phyloP scores from a whole-genome alignment of 2,329 filamentous ascomycete species.

The Thyridium curvatum region DNA sequence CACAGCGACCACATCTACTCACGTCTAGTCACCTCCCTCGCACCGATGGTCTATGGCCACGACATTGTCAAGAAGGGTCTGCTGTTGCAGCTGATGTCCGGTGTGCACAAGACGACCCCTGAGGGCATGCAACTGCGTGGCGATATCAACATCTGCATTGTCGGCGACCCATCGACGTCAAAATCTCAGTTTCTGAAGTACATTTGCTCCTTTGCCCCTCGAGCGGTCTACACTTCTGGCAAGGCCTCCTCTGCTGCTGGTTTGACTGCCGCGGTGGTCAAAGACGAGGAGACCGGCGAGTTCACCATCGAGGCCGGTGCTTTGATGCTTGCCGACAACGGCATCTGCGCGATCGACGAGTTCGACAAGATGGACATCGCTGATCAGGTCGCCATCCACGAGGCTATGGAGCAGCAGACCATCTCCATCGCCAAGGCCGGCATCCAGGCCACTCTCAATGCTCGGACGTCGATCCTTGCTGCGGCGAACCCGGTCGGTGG shows the following conservation, averaged over 20 bases:
- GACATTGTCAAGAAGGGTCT: slow-evolving; percentile 97
- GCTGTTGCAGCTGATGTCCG: slow-evolving; percentile 90
- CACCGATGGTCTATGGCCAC: slow-evolving; percentile 95
- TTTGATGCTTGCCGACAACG: slow-evolving; percentile 94
- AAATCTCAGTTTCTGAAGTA: slow-evolving; percentile 99
- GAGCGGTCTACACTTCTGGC: slow-evolving; percentile 94
- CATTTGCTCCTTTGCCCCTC: slow-evolving; percentile 91
- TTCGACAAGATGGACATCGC: slow-evolving; percentile 99
- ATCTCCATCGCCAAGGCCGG: slow-evolving; percentile 98
- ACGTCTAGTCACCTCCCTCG: slow-evolving; percentile 85
- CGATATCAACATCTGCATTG: slow-evolving; percentile 98
- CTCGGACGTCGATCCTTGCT: slow-evolving; percentile 88
- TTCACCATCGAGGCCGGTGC: slow-evolving; percentile 98
- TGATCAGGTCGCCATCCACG: slow-evolving; percentile 97
- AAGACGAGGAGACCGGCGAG: slow-evolving; percentile 97
- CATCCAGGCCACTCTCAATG: slow-evolving; percentile 95
- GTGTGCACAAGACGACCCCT: slow-evolving; percentile 83
- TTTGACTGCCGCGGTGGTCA: slow-evolving; percentile 94
- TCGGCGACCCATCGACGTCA: slow-evolving; percentile 92
- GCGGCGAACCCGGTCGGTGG: slow-evolving; percentile 95
- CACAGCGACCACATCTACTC: slow-evolving; percentile 95
- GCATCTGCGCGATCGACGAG: slow-evolving; percentile 96
- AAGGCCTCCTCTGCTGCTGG: slow-evolving; percentile 96
- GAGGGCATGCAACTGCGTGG: slow-evolving; percentile 95
- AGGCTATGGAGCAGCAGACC: slow-evolving; percentile 99